Percentiles rank a stretch among this genome's conserved stretches.
These are phyloP conservation scores for Fusarium compactum DNA, from an alignment of 2,329 filamentous ascomycete species.

Conservation along the genomic window DNA sequence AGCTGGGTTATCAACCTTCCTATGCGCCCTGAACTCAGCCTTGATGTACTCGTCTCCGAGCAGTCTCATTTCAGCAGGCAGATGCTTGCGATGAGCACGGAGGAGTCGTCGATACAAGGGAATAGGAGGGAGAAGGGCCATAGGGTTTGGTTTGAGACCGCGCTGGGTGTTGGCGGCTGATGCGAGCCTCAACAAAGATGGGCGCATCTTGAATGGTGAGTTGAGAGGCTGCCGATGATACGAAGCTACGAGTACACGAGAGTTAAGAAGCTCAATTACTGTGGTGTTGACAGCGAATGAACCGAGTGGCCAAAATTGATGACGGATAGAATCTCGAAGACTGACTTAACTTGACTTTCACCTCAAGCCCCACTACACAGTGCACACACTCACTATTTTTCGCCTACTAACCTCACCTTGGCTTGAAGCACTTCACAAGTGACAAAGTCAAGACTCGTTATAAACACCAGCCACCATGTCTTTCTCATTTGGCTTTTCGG, in stretches of 20 bases:
- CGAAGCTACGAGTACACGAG: not conserved
- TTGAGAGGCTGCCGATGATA: not conserved
- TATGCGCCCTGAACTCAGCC: conserved; percentile 88
- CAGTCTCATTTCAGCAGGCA: conserved; percentile 79
- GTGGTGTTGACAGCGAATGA: conserved; percentile 3
- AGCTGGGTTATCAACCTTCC: conserved; percentile 86
- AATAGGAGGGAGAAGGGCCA: conserved; percentile 87
- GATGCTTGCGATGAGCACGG: conserved; percentile 83
- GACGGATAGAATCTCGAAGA: conserved; percentile 35
- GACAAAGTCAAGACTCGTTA: not conserved
- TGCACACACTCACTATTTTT: conserved; percentile 45
- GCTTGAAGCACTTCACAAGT: not conserved
- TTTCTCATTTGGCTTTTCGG: conserved; percentile 72
- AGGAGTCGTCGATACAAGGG: conserved; percentile 90
- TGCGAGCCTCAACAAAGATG: conserved; percentile 50
- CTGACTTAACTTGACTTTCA: conserved; percentile 16
- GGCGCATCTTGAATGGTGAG: conserved; percentile 43
- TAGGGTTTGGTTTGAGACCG: conserved; percentile 54
- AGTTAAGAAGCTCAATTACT: not conserved
- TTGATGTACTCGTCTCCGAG: conserved; percentile 95
- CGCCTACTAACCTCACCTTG: not conserved
- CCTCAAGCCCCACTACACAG: conserved; percentile 45
- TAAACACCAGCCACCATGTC: conserved; percentile 51
- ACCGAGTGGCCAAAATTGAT: conserved; percentile 9
- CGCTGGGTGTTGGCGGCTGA: conserved; percentile 52